Percentiles rank a stretch among this genome's conserved stretches.
phyloP scores from a whole-genome alignment of 768 basidiomycete genomes.

The Boletellus ananiceps region DNA sequence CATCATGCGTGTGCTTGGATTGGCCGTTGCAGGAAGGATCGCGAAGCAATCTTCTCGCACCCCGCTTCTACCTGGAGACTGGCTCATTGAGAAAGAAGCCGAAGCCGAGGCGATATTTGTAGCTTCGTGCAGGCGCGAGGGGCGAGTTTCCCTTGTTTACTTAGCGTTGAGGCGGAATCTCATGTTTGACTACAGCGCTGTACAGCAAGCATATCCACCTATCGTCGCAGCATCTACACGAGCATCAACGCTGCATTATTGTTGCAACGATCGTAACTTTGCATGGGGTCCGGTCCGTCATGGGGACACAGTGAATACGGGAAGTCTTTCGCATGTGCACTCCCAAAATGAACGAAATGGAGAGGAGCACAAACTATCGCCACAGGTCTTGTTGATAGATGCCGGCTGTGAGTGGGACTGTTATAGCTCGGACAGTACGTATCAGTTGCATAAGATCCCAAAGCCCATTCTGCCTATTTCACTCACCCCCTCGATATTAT shows the following conservation, averaged over 20 bases:
- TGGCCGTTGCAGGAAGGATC: conserved; percentile 58
- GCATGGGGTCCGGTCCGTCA: conserved; percentile 72
- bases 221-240: conserved; percentile 86
- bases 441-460: background rate
- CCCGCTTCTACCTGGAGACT: conserved; percentile 68
- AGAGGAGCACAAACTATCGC: conserved; percentile 39
- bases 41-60: conserved; percentile 36
- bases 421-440: conserved; percentile 61
- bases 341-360: conserved; percentile 4
- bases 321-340: conserved; percentile 40
- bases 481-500: background rate
- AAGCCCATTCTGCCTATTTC: background rate
- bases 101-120: conserved; percentile 95
- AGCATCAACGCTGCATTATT: conserved; percentile 91
- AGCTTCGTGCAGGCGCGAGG: conserved; percentile 82
- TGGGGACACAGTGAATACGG: conserved; percentile 52
- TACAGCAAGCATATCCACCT: conserved; percentile 87
- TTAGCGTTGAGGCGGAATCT: background rate
- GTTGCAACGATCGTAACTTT: conserved; percentile 86
- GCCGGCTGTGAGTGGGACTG: conserved; percentile 88
- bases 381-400: conserved; percentile 85
- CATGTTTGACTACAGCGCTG: conserved; percentile 44
- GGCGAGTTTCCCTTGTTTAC: conserved; percentile 45
- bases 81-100: conserved; percentile 87
- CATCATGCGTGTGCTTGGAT: conserved; percentile 87